Base-by-base conservation (phyloP, 2,329 filamentous ascomycete species). In the Tolypocladium tundrense region DNA sequence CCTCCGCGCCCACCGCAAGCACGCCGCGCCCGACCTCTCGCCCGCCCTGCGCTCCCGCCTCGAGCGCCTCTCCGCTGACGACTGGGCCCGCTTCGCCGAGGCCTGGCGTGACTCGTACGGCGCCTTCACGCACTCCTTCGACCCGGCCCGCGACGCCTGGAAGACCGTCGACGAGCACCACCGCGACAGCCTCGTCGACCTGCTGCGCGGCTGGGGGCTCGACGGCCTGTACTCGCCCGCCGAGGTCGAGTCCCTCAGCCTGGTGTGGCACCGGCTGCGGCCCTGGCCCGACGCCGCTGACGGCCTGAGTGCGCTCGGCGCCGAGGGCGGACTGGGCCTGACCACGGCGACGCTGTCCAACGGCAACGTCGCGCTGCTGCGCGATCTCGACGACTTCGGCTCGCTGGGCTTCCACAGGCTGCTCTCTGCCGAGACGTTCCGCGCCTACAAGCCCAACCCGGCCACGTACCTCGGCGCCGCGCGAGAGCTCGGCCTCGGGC, bases 111-210 rank as follows among this genome's bases (percentile, higher is more conserved):
- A 77, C 58, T 77, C 78, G 21, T 92, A 92, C 72, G 73, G 74
- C 59, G 60, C 63, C 1, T 92, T 92, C 71, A 87, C 83, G 0
- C 66, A 62, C 21, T 64, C 68, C 3, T 81, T 86, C 60, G 77
- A 82, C 16, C 75, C 78, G 0, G 72, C 73, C 6, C 63, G 66
- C 43, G 72, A 74, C 54, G 57, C 72, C 24, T 92, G 87, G 80
- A 84, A 86, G 67, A 84, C 87, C 54, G 79, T 93, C 50, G 89
- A 93, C 68, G 75, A 87, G 57, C 88, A 91, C 70, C 85, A 91
- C 68, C 76, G 80, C 58, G 79, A 84, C 33, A 82, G 85, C 53
- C 78, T 94, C 1, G 68, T 76, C 33, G 70, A 77, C 35, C 75
- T 92, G 1, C 75, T 94, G 1, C 61, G 69, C 1, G 66, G 76